phyloP scores from a whole-genome alignment of 352 stramenopile species.

The Globisporangium nunn region DNA sequence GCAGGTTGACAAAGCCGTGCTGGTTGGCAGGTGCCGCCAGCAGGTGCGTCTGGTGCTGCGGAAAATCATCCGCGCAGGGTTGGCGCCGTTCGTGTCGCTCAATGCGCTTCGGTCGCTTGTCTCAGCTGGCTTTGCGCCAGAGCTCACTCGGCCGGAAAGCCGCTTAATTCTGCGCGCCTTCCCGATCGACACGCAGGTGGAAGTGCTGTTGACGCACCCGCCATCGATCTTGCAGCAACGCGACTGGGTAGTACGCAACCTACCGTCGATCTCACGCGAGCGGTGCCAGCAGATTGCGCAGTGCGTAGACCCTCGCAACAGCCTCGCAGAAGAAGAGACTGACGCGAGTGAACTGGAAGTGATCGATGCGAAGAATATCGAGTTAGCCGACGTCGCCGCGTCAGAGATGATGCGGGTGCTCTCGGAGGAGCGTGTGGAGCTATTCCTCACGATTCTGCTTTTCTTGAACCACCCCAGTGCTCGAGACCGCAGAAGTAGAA shows the following conservation, averaged over 20 bases:
- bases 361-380: constrained; percentile 2
- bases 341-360: neutral
- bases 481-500: neutral
- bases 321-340: too few species aligned
- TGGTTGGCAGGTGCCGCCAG: constrained; percentile 40
- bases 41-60: constrained; percentile 38
- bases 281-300: constrained; percentile 32
- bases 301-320: constrained; percentile 31
- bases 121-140: constrained; percentile 26
- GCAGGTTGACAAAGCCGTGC: constrained; percentile 62
- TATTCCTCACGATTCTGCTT: constrained; percentile 68
- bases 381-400: constrained; percentile 22
- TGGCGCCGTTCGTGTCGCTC: constrained; percentile 34
- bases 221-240: constrained; percentile 53
- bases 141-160: constrained; percentile 28
- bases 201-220: constrained; percentile 41
- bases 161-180: constrained; percentile 54
- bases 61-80: constrained; percentile 40
- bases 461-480: constrained; percentile 32
- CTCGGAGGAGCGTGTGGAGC: constrained; percentile 58
- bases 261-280: constrained; percentile 26
- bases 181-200: constrained; percentile 35
- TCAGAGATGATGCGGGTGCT: constrained; percentile 36
- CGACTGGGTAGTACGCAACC: constrained; percentile 61
- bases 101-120: constrained; percentile 34